A percentile compares a stretch with the other conserved stretches of the same genome.
Evolutionary conservation across 2,329 filamentous ascomycete genomes (phyloP).

Genomic region (Diplocarpon mali): DNA sequence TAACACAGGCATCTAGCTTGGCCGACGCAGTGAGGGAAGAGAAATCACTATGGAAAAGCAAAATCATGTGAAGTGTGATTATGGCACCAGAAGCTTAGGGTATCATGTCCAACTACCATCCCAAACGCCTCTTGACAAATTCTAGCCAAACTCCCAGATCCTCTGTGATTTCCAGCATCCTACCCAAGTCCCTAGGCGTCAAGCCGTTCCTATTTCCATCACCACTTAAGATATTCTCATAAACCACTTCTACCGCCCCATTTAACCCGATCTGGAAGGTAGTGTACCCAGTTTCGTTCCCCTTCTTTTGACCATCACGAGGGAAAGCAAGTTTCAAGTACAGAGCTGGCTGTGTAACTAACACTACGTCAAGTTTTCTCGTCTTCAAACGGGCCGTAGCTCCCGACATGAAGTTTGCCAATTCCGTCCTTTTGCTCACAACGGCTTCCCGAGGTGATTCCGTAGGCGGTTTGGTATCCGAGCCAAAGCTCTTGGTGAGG

Average conservation of each 20-base stretch:
- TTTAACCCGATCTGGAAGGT: constrained; percentile 24
- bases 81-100: background rate
- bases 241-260: constrained; percentile 22
- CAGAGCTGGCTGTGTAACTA: constrained; percentile 23
- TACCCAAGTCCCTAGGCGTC: constrained; percentile 29
- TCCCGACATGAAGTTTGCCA: constrained; percentile 23
- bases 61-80: too few relatives aligned
- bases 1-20: too few relatives aligned
- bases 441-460: constrained; percentile 4
- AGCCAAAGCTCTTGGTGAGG: constrained; percentile 49
- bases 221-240: constrained; percentile 21
- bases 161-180: constrained; percentile 35
- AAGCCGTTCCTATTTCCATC: constrained; percentile 13
- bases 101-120: constrained; percentile 6
- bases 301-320: constrained; percentile 13
- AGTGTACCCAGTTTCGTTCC: constrained; percentile 21
- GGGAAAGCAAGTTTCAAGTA: constrained; percentile 22
- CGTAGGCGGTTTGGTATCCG: constrained; percentile 3
- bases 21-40: too few relatives aligned
- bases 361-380: constrained; percentile 19
- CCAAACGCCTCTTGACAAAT: constrained; percentile 31
- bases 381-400: constrained; percentile 4
- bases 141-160: constrained; percentile 41
- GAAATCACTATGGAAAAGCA: too few relatives aligned
- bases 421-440: constrained; percentile 21